Evolutionary conservation across 495 filamentous ascomycete genomes (phyloP).

Genomic region (Penicillium robsamsonii): DNA sequence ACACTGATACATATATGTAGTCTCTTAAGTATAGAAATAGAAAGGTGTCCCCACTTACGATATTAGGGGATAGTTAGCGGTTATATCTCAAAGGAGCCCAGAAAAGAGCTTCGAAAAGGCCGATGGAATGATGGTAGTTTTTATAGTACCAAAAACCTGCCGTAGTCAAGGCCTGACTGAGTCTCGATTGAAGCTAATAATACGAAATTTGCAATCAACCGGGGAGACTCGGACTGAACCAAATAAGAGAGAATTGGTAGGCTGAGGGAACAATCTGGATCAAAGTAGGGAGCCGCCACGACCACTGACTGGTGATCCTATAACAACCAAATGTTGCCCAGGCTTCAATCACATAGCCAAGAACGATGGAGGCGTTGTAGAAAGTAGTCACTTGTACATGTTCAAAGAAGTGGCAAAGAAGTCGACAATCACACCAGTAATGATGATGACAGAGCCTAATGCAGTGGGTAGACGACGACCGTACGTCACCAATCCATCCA

Average conservation of each 20-base stretch:
- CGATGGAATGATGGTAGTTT: too few relatives aligned
- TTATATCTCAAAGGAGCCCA: too few relatives aligned
- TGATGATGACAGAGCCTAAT: slow-evolving; percentile 59
- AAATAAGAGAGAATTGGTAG: slow-evolving; percentile 43
- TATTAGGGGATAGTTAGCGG: too few relatives aligned
- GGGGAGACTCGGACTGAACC: slow-evolving; percentile 44
- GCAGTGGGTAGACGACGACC: slow-evolving; percentile 59
- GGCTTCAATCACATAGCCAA: slow-evolving; percentile 51
- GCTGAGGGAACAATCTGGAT: slow-evolving; percentile 54
- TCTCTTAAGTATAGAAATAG: too few relatives aligned
- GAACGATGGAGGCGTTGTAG: slow-evolving; percentile 64
- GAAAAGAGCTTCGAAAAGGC: too few relatives aligned
- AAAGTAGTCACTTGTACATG: slow-evolving; percentile 56
- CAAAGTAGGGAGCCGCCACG: slow-evolving; percentile 46
- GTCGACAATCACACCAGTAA: slow-evolving; percentile 56
- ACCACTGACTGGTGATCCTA: slow-evolving; percentile 41
- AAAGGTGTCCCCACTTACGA: too few relatives aligned
- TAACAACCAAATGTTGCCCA: slow-evolving; percentile 30
- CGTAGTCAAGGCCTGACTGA: too few relatives aligned
- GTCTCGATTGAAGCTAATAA: too few relatives aligned
- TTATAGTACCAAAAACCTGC: too few relatives aligned
- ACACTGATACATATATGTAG: too few relatives aligned
- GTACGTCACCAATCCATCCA: slow-evolving; percentile 55
- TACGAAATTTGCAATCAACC: slow-evolving; percentile 43
- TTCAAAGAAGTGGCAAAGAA: slow-evolving; percentile 48